phyloP scores from a whole-genome alignment of 225 moss, liverwort and hornwort genomes.

The Thuidium tamariscinum region DNA sequence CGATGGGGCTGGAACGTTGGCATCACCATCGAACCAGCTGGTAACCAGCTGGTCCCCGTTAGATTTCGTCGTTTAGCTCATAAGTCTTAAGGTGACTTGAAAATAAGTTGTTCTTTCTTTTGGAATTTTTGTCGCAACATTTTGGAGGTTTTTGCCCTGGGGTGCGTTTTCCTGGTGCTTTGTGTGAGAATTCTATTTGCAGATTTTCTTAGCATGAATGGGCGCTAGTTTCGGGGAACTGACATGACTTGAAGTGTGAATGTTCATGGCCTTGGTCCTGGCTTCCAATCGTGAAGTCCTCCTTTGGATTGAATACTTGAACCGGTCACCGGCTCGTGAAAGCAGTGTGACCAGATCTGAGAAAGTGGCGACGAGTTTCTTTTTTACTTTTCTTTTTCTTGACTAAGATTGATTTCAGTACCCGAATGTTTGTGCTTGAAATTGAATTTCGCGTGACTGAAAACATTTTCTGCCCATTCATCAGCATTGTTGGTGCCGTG shows the following conservation, averaged over 20 bases:
- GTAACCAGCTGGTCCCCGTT: slow-evolving; percentile 58
- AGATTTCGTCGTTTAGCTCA: slow-evolving; percentile 22
- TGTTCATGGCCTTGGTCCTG: not conserved
- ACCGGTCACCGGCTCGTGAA: not conserved
- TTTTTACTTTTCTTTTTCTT: not conserved
- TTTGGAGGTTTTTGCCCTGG: not conserved
- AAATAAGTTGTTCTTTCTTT: not conserved
- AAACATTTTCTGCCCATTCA: not conserved
- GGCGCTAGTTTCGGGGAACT: not conserved
- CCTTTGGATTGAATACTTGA: not conserved
- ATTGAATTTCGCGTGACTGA: not conserved
- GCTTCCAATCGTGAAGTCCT: not conserved
- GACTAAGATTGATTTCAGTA: not conserved
- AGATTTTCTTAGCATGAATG: not conserved
- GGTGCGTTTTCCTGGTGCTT: not conserved
- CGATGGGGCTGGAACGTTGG: slow-evolving; percentile 94
- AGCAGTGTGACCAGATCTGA: not conserved
- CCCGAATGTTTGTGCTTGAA: not conserved
- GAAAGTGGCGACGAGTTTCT: not conserved
- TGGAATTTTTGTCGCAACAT: not conserved
- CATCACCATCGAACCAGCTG: slow-evolving; percentile 99
- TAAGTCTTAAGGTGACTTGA: not conserved
- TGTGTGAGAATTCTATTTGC: not conserved
- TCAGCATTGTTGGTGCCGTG: not conserved
- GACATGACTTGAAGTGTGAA: not conserved